Evolutionary conservation across 31 red algal species (phyloP).

Genomic region (Asparagopsis taxiformis): DNA sequence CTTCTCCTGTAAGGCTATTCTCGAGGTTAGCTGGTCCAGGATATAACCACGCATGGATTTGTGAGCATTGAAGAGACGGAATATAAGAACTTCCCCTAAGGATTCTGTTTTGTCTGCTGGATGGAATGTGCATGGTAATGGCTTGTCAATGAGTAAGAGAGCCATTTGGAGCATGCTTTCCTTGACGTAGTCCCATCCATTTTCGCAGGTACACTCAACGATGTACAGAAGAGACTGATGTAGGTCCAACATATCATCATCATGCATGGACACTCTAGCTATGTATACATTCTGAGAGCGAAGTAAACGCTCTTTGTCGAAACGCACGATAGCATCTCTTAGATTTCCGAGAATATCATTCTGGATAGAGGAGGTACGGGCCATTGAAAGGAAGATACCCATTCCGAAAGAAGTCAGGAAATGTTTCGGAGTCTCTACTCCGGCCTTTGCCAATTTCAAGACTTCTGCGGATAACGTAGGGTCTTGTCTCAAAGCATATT

Average conservation of each 20-base stretch:
- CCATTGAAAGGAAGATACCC: constrained; percentile 47
- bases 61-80: constrained; percentile 42
- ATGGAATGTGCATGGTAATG: constrained; percentile 1
- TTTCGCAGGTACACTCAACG: constrained; percentile 52
- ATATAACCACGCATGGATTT: constrained; percentile 31
- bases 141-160: constrained; percentile 53
- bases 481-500: constrained; percentile 63
- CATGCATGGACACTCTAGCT: constrained; percentile 44
- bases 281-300: constrained; percentile 41
- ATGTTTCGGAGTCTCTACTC: constrained; percentile 54
- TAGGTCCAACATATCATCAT: constrained; percentile 34
- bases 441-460: constrained; percentile 42
- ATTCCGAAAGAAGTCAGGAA: constrained; percentile 58
- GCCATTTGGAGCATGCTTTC: constrained; percentile 55
- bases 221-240: constrained; percentile 40
- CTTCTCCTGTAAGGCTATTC: constrained; percentile 64
- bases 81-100: constrained; percentile 19
- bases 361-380: constrained; percentile 25
- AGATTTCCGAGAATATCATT: constrained; percentile 36
- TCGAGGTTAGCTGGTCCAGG: constrained; percentile 43
- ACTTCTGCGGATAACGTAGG: constrained; percentile 47
- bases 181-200: constrained; percentile 69
- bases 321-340: constrained; percentile 35
- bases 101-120: background rate
- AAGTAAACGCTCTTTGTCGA: constrained; percentile 36